Base-by-base conservation (phyloP, 2,329 filamentous ascomycete species). In the Colletotrichum sp. region DNA sequence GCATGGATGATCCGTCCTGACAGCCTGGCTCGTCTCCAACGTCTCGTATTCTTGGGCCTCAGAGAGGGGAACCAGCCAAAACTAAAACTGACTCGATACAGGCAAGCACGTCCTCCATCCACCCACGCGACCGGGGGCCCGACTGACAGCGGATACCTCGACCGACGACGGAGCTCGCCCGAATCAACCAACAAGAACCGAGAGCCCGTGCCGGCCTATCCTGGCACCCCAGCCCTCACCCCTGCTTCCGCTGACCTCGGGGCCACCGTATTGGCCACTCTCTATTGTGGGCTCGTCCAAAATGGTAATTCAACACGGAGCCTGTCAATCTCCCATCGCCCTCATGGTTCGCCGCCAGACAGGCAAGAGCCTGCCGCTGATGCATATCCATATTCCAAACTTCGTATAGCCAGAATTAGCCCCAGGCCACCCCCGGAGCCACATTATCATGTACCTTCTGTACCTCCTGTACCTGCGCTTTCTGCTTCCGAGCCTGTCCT, bases 321-420 rank as follows among this genome's bases (percentile, higher is more conserved):
- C 21, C 64, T 59, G 34, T 67, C 73, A 76, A 76, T 76, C 73
- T 76, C 73, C 73, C 64, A 68, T 73, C 73, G 57, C 71, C 28
- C 32, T 73, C 57, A 68, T 76, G 73, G 73, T 73, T 76, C 70
- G 73, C 70, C 72, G 70, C 73, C 34, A 73, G 59, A 66, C 73
- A 76, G 70, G 73, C 70, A 57, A 59, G 68, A 69, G 73, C 73
- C 70, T 76, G 73, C 70, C 30, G 36, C 32, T 36, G 63, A 28
- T 76, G 73, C 73, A 76, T 76, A 76, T 76, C 73, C 73, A 76
- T 76, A 76, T 69, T 73, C 73, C 73, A 76, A 76, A 76, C 73
- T 76, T 76, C 73, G 73, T 76, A 76, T 76, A 76, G 64, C 73
- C 73, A 68, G 64, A 69, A 76, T 73, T 76, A 76, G 70, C 70